These are phyloP conservation scores for Escovopsis sp. DNA, from an alignment of 2,329 filamentous ascomycete species.

Conservation along the genomic window DNA sequence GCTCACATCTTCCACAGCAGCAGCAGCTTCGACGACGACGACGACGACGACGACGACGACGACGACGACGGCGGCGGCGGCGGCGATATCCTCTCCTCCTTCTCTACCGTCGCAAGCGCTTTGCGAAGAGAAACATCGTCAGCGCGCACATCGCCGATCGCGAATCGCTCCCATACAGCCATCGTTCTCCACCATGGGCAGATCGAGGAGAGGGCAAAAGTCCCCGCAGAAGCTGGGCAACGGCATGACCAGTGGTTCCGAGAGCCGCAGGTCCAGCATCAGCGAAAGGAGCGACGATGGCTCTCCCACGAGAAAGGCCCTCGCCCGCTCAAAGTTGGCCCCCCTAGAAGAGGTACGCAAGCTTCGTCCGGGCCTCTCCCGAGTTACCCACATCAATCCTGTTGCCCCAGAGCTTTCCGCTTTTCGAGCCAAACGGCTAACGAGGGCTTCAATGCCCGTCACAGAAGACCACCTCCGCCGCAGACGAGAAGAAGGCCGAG, in stretches of 20 bases:
- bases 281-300: conserved; percentile 51
- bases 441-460: not conserved
- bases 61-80: too few relatives aligned
- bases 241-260: conserved; percentile 22
- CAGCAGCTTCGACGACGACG: too few relatives aligned
- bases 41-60: too few relatives aligned
- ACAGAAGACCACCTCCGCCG: conserved; percentile 28
- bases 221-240: conserved; percentile 39
- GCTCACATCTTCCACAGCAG: too few relatives aligned
- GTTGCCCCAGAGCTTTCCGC: too few relatives aligned
- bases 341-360: conserved; percentile 22
- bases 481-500: conserved; percentile 39
- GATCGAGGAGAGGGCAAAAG: conserved; percentile 36
- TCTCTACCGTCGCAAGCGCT: too few relatives aligned
- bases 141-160: not conserved
- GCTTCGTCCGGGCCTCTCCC: not conserved
- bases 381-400: not conserved
- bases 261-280: conserved; percentile 54
- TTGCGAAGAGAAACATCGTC: not conserved
- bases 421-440: not conserved
- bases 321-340: conserved; percentile 15
- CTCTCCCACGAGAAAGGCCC: conserved; percentile 17
- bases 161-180: not conserved
- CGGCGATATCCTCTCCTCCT: too few relatives aligned
- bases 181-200: conserved; percentile 14